Evolutionary conservation across 345 rosid genomes (phyloP).

Genomic region (Citrus cavaleriei): DNA sequence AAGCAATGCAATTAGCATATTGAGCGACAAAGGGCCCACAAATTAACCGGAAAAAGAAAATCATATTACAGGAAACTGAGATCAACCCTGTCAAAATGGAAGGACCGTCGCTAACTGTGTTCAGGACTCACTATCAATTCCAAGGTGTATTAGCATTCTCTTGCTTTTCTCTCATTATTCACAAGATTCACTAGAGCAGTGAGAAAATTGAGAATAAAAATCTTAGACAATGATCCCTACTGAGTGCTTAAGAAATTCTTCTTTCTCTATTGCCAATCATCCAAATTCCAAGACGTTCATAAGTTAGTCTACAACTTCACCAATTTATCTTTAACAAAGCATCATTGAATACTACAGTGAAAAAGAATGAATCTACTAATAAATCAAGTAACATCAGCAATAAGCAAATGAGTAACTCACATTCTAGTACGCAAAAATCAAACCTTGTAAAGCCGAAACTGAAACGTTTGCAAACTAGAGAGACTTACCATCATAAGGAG

Average conservation of each 20-base stretch:
- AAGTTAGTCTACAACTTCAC: neutral
- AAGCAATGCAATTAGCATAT: neutral
- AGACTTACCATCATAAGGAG: constrained; percentile 61
- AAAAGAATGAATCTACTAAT: neutral
- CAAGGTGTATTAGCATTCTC: neutral
- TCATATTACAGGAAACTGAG: neutral
- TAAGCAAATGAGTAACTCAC: neutral
- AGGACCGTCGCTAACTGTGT: neutral
- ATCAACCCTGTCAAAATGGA: neutral
- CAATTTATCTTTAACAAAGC: neutral
- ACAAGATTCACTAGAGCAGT: neutral
- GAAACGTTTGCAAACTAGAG: neutral
- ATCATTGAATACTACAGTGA: neutral
- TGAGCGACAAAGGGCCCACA: neutral
- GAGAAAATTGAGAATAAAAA: neutral
- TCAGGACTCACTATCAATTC: neutral
- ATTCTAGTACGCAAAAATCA: neutral
- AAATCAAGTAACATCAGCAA: neutral
- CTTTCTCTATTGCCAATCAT: neutral
- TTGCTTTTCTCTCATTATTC: neutral
- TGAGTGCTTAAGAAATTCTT: neutral
- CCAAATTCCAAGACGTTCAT: neutral
- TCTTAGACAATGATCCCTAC: neutral
- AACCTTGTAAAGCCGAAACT: neutral
- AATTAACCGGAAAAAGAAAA: neutral